A percentile compares a stretch with the other conserved stretches of the same genome.
These are phyloP conservation scores for Macroventuria anomochaeta DNA, from an alignment of 2,329 filamentous ascomycete genomes.

Conservation along the genomic window DNA sequence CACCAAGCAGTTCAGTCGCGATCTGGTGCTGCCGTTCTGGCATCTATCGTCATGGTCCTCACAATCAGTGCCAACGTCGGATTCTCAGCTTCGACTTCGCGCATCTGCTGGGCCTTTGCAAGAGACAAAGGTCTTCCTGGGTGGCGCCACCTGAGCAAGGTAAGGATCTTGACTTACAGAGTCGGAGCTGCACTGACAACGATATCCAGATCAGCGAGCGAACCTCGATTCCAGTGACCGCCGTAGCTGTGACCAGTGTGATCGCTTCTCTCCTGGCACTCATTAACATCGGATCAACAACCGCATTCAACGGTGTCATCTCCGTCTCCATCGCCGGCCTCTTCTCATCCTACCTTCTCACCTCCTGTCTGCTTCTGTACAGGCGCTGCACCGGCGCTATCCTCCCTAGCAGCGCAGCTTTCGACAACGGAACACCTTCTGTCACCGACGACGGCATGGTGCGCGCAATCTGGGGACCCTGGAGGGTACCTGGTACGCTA, in stretches of 20 bases:
- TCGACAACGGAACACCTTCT: not conserved
- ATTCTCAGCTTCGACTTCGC: slow-evolving; percentile 46
- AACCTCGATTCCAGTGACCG: slow-evolving; percentile 45
- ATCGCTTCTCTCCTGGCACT: slow-evolving; percentile 53
- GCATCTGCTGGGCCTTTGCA: slow-evolving; percentile 51
- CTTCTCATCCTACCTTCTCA: slow-evolving; percentile 37
- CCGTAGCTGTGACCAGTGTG: slow-evolving; percentile 37
- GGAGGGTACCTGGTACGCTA: slow-evolving; percentile 24
- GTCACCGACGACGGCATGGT: slow-evolving; percentile 16
- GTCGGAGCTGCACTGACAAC: slow-evolving; percentile 22
- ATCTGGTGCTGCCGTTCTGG: slow-evolving; percentile 55
- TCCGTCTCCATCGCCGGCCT: slow-evolving; percentile 37
- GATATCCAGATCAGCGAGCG: slow-evolving; percentile 27
- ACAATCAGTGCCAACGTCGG: slow-evolving; percentile 45
- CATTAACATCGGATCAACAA: slow-evolving; percentile 55
- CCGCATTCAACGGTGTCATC: slow-evolving; percentile 39
- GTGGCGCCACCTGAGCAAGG: slow-evolving; percentile 26
- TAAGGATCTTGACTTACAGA: slow-evolving; percentile 1
- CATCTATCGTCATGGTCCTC: slow-evolving; percentile 36
- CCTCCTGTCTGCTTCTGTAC: slow-evolving; percentile 30
- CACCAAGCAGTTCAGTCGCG: slow-evolving; percentile 32
- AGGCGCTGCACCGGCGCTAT: slow-evolving; percentile 35
- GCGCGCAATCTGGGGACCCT: slow-evolving; percentile 32
- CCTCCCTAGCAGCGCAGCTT: slow-evolving; percentile 9
- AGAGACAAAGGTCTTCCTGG: slow-evolving; percentile 52